These are phyloP conservation scores for Kluyveromyces siamensis DNA, from an alignment of 805 yeast species.

Conservation along the genomic window DNA sequence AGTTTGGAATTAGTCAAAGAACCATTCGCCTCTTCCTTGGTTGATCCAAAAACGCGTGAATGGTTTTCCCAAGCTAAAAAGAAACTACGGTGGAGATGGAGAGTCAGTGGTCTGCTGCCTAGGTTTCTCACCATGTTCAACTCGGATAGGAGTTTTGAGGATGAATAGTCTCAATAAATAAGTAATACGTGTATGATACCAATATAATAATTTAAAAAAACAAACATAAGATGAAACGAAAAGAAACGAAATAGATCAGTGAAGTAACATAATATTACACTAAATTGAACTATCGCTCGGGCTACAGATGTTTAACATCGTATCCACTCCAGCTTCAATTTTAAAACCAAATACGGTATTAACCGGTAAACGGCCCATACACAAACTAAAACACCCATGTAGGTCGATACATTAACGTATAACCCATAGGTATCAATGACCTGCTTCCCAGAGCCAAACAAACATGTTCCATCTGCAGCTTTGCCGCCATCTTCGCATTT, in stretches of 20 bases:
- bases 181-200: background rate
- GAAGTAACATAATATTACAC: background rate
- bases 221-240: background rate
- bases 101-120: slow-evolving; percentile 37
- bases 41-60: slow-evolving; percentile 15
- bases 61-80: slow-evolving; percentile 33
- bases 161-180: background rate
- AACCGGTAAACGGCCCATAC: slow-evolving; percentile 22
- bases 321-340: slow-evolving; percentile 19
- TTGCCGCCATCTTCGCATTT: slow-evolving; percentile 39
- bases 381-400: slow-evolving; percentile 28
- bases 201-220: background rate
- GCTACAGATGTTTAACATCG: background rate
- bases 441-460: slow-evolving; percentile 42
- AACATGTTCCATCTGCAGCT: slow-evolving; percentile 32
- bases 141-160: background rate
- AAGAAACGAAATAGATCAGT: background rate
- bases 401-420: slow-evolving; percentile 29
- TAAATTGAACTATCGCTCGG: background rate
- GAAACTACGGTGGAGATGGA: slow-evolving; percentile 45
- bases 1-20: background rate
- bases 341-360: slow-evolving; percentile 16
- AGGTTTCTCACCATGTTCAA: slow-evolving; percentile 15
- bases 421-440: slow-evolving; percentile 47
- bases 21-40: background rate